Conservation (phyloP, 1,284 basidiomycete genomes). For the Fistulina hepatica region DNA sequence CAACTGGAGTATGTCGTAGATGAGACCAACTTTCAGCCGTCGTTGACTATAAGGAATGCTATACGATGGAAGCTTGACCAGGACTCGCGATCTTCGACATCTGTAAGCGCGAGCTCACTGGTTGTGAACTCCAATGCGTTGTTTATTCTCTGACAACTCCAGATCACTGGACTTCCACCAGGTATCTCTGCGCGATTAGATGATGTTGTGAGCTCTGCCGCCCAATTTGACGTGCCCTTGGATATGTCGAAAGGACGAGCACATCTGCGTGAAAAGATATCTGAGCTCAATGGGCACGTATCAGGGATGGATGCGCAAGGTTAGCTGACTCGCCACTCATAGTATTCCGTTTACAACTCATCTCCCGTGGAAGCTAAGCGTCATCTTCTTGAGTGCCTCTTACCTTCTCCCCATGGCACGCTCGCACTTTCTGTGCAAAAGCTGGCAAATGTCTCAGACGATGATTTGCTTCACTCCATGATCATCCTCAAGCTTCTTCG, state of each 20-base stretch:
- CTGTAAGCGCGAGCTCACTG: background rate
- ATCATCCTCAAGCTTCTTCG: constrained; percentile 56
- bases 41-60: constrained; percentile 56
- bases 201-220: constrained; percentile 23
- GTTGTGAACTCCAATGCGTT: background rate
- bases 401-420: constrained; percentile 20
- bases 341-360: background rate
- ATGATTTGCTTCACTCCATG: constrained; percentile 14
- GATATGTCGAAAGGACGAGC: constrained; percentile 23
- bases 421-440: constrained; percentile 15
- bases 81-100: constrained; percentile 8
- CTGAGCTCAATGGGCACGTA: constrained; percentile 22
- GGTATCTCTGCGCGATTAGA: constrained; percentile 23
- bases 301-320: constrained; percentile 30
- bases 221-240: constrained; percentile 20
- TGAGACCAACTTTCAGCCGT: constrained; percentile 61
- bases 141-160: constrained; percentile 2
- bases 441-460: constrained; percentile 9
- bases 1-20: constrained; percentile 52
- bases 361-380: constrained; percentile 18
- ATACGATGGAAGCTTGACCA: constrained; percentile 37
- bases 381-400: constrained; percentile 17
- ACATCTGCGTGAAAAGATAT: constrained; percentile 27
- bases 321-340: constrained; percentile 9
- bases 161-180: constrained; percentile 15